These are phyloP conservation scores for Mycena epipterygia DNA, from an alignment of 768 basidiomycete species.

Conservation along the genomic window DNA sequence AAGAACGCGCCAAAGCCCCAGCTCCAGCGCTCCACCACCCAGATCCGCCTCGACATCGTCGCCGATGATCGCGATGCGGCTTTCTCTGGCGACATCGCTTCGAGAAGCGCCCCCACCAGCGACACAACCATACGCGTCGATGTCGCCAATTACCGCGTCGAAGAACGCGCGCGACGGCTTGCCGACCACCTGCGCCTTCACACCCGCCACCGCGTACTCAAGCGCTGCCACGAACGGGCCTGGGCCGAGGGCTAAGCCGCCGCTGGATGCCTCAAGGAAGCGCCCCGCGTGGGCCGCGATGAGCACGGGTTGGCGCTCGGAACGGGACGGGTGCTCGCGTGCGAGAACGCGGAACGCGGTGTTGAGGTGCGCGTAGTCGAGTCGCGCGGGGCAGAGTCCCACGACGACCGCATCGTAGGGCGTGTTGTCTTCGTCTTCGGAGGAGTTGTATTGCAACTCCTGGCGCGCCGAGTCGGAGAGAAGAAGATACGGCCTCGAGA, in stretches of 20 bases:
- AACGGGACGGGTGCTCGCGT: slow-evolving; percentile 48
- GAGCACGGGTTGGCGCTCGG: slow-evolving; percentile 47
- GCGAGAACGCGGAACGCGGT: slow-evolving; percentile 76
- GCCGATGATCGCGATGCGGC: slow-evolving; percentile 67
- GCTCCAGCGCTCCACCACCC: slow-evolving; percentile 70
- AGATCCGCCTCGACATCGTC: slow-evolving; percentile 78
- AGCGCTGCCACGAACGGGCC: slow-evolving; percentile 79
- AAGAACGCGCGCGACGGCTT: slow-evolving; percentile 76
- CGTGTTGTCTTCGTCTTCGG: slow-evolving; percentile 23
- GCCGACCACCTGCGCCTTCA: slow-evolving; percentile 59
- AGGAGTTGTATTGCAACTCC: slow-evolving; percentile 49
- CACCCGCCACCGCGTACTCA: slow-evolving; percentile 61
- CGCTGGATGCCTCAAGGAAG: slow-evolving; percentile 61
- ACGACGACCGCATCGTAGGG: slow-evolving; percentile 74
- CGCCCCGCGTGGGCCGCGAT: slow-evolving; percentile 73
- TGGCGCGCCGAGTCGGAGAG: slow-evolving; percentile 64
- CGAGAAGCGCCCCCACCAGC: background rate
- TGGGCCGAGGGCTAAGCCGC: slow-evolving; percentile 74
- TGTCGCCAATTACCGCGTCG: slow-evolving; percentile 64
- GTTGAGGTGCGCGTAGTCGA: slow-evolving; percentile 71
- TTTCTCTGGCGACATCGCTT: background rate
- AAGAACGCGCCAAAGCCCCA: slow-evolving; percentile 73
- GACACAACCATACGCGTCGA: slow-evolving; percentile 35
- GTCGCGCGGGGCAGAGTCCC: slow-evolving; percentile 65
- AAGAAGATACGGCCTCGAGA: slow-evolving; percentile 66